Evolutionary conservation across 148 eudicot species (phyloP).

Genomic region (Pharnaceum exiguum): DNA sequence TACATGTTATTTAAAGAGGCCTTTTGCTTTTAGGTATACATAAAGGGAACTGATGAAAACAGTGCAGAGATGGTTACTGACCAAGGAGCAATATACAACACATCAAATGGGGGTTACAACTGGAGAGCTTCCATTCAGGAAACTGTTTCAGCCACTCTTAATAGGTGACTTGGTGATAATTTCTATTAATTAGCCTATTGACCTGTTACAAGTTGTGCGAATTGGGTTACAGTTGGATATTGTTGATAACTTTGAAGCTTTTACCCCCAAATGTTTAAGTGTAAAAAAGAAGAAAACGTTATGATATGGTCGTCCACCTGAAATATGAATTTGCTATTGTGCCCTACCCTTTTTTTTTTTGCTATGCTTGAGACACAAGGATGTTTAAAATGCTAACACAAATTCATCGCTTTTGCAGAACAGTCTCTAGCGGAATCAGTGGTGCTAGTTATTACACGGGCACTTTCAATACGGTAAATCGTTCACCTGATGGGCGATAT

Average conservation of each 20-base stretch:
- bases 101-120: conserved; percentile 95
- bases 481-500: conserved; percentile 95
- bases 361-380: not conserved
- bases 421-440: conserved; percentile 99
- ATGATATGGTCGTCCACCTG: no score
- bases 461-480: conserved; percentile 89
- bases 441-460: conserved; percentile 99
- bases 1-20: not conserved
- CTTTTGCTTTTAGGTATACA: conserved; percentile 54
- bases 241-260: no score
- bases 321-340: no score
- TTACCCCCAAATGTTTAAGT: no score
- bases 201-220: no score
- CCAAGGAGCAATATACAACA: conserved; percentile 89
- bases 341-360: no score
- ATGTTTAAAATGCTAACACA: conserved; percentile 15
- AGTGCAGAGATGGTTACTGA: conserved; percentile 99
- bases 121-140: conserved; percentile 98
- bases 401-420: conserved; percentile 65
- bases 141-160: conserved; percentile 96
- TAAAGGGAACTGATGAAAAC: conserved; percentile 84
- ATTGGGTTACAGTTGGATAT: no score
- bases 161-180: conserved; percentile 54
- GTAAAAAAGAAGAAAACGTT: no score
- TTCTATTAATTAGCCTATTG: not conserved